Conservation (phyloP, 768 basidiomycete genomes). For the Hortiboletus campestris region DNA sequence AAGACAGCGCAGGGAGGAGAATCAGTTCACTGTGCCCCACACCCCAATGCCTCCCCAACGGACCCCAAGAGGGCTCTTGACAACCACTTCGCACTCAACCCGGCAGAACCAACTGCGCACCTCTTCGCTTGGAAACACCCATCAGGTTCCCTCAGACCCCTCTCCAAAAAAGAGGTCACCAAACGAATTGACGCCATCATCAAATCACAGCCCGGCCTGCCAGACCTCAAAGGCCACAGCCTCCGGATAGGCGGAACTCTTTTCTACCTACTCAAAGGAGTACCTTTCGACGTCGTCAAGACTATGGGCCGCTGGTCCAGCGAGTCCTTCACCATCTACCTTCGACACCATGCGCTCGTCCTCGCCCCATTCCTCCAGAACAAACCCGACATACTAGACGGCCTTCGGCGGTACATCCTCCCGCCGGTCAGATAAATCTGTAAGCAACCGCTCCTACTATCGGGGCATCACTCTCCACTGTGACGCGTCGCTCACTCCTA, state of each 20-base stretch:
- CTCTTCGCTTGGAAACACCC: conserved; percentile 5
- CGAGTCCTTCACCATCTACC: neutral
- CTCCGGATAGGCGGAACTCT: neutral
- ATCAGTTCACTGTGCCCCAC: neutral
- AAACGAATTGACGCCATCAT: neutral
- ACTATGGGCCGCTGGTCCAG: neutral
- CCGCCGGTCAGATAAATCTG: neutral
- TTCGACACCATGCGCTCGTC: neutral
- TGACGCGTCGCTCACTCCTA: no score
- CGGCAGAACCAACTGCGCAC: neutral
- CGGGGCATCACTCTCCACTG: no score
- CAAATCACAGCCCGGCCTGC: neutral
- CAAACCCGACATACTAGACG: accelerated
- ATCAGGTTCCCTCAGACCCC: neutral
- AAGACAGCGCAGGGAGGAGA: neutral
- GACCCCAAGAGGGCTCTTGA: neutral
- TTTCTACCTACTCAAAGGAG: neutral
- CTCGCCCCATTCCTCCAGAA: neutral
- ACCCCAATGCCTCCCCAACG: no score
- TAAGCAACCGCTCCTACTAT: no score
- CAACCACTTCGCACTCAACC: neutral
- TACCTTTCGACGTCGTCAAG: neutral
- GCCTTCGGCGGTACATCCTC: neutral
- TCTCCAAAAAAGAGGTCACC: neutral
- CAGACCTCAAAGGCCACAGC: conserved; percentile 2